Conservation (phyloP, 2,329 filamentous ascomycete species). For the Diaporthe australafricana region DNA sequence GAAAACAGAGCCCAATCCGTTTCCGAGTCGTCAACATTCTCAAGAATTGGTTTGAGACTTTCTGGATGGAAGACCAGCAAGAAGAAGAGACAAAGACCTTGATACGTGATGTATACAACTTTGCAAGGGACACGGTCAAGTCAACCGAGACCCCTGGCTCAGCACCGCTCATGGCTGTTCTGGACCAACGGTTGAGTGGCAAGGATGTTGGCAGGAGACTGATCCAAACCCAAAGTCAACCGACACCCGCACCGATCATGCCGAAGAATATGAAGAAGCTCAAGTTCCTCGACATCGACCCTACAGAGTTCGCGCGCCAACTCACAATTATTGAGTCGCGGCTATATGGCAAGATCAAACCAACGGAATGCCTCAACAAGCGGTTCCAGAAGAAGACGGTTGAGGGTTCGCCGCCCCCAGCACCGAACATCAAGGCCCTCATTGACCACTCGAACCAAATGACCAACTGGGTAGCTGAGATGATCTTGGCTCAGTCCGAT, state of each 20-base stretch:
- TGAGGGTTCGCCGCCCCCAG: constrained; percentile 85
- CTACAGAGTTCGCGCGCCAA: constrained; percentile 96
- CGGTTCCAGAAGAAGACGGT: constrained; percentile 97
- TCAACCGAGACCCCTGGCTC: constrained; percentile 94
- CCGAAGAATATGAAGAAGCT: constrained; percentile 99
- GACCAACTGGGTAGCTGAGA: constrained; percentile 99
- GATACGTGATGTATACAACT: constrained; percentile 88
- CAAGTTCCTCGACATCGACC: constrained; percentile 97
- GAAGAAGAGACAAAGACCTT: constrained; percentile 82
- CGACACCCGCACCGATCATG: constrained; percentile 88
- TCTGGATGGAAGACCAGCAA: constrained; percentile 96
- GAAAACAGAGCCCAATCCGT: constrained; percentile 94
- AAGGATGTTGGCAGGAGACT: constrained; percentile 90
- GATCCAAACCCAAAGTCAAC: constrained; percentile 85
- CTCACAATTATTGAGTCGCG: constrained; percentile 96
- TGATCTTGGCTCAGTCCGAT: constrained; percentile 95
- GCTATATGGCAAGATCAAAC: constrained; percentile 94
- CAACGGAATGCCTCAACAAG: constrained; percentile 96
- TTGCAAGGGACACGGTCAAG: constrained; percentile 91
- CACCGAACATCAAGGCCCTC: constrained; percentile 93
- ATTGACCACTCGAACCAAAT: constrained; percentile 98
- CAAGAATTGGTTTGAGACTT: constrained; percentile 98
- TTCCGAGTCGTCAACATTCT: constrained; percentile 98
- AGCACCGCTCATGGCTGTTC: constrained; percentile 82
- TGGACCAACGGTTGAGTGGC: constrained; percentile 89